Evolutionary conservation across 495 filamentous ascomycete species (phyloP), one percentile per base, ranked within the genome.

Genomic region (Talaromyces borbonicus): DNA sequence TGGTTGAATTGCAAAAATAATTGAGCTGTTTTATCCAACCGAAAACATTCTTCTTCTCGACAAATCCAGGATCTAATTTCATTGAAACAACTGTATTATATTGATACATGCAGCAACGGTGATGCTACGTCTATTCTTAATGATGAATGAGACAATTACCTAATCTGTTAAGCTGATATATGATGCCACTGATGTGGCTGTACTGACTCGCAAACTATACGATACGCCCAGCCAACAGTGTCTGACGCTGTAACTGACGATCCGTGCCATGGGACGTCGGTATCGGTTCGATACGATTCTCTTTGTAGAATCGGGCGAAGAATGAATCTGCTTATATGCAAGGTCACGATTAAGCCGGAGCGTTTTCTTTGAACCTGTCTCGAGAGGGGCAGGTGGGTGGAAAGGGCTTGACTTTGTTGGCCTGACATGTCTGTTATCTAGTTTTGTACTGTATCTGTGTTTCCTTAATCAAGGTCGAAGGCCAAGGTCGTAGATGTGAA

Each of bases 331-430:
- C 48, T 46, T 52, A 48, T 33, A 18, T 36, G 27, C 33, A 52
- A 61, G 84, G 82, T 80, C 82, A 77, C 84, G 79, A 92, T 87
- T 94, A 92, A 94, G 87, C 87, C 86, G 87, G 87, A 90, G 87
- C 85, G 73, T 71, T 78, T 78, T 76, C 80, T 80, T 40, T 81
- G 79, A 83, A 69, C 78, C 75, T 71, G 66, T 67, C 65, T 77
- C 66, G 85, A 90, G 68, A 90, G 80, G 76, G 71, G 65, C 70
- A 66, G 80, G 76, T 80, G 81, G 79, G 73, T 92, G 81, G 86
- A 81, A 74, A 77, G 73, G 65, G 85, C 79, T 90, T 92, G 87
- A 92, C 85, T 94, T 81, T 81, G 84, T 75, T 78, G 84, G 71
- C 79, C 84, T 59, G 56, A 71, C 68, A 72, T 65, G 42, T 52